These are phyloP conservation scores for Biscogniauxia sp. DNA, from an alignment of 2,329 filamentous ascomycete species.

Conservation along the genomic window DNA sequence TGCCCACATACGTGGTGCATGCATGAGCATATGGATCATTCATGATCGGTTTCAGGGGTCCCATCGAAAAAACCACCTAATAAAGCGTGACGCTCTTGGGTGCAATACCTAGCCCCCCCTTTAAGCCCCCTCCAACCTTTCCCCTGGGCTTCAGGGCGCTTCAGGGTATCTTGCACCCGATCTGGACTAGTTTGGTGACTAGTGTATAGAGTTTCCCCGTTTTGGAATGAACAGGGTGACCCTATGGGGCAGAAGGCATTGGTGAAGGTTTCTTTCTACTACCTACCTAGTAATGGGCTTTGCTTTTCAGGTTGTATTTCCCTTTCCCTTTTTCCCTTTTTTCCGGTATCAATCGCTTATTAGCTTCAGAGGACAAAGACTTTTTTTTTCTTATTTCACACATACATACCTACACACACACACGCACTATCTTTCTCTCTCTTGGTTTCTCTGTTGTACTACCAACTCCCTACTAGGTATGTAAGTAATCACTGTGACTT, in stretches of 20 bases:
- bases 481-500: too few relatives aligned
- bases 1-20: not conserved
- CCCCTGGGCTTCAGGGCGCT: not conserved
- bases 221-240: not conserved
- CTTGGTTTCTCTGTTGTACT: too few relatives aligned
- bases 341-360: not conserved
- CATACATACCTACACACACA: too few relatives aligned
- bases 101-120: not conserved
- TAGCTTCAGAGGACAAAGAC: not conserved
- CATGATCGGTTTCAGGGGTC: not conserved
- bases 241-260: not conserved
- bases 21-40: not conserved
- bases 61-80: not conserved
- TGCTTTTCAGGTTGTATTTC: not conserved
- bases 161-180: not conserved
- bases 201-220: not conserved
- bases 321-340: not conserved
- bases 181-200: not conserved
- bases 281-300: too few relatives aligned
- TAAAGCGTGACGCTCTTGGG: not conserved
- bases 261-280: not conserved
- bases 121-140: too few relatives aligned
- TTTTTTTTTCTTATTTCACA: not conserved
- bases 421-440: too few relatives aligned
- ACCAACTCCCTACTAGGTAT: too few relatives aligned